Evolutionary conservation across 2,329 filamentous ascomycete genomes (phyloP).

Genomic region (Colletotrichum horii): DNA sequence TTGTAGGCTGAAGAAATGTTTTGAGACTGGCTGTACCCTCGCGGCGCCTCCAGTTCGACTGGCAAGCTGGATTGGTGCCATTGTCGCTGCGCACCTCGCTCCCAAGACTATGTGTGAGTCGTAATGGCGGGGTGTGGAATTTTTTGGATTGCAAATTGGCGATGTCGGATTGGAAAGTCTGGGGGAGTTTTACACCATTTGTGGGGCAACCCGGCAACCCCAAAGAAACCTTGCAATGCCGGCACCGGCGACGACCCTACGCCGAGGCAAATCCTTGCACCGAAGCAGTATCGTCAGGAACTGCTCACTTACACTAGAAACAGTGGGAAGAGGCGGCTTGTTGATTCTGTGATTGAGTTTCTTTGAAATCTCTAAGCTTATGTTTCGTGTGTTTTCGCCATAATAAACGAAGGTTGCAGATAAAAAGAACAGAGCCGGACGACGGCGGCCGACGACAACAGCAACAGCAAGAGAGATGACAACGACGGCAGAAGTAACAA

Average conservation of each 20-base stretch:
- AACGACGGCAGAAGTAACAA: neutral
- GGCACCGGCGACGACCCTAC: slow-evolving; percentile 9
- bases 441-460: neutral
- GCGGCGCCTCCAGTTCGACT: slow-evolving; percentile 53
- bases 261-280: slow-evolving; percentile 1
- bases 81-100: slow-evolving; percentile 30
- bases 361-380: neutral
- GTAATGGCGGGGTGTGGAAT: slow-evolving; percentile 18
- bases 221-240: slow-evolving; percentile 12
- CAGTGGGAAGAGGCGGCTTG: neutral
- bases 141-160: slow-evolving; percentile 25
- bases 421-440: neutral
- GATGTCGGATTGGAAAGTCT: slow-evolving; percentile 26
- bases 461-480: neutral
- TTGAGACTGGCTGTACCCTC: slow-evolving; percentile 38
- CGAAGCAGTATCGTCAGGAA: neutral
- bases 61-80: slow-evolving; percentile 58
- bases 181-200: slow-evolving; percentile 8
- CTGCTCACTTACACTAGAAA: neutral
- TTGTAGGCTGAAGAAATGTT: neutral
- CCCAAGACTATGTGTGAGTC: slow-evolving; percentile 11
- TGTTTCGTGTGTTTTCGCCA: neutral
- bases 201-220: slow-evolving; percentile 8
- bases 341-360: neutral
- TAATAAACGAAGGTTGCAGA: neutral